Percentiles rank a stretch among this genome's conserved stretches.
Evolutionary conservation across 2,329 filamentous ascomycete species (phyloP).

Genomic region (Penicillium sp.): DNA sequence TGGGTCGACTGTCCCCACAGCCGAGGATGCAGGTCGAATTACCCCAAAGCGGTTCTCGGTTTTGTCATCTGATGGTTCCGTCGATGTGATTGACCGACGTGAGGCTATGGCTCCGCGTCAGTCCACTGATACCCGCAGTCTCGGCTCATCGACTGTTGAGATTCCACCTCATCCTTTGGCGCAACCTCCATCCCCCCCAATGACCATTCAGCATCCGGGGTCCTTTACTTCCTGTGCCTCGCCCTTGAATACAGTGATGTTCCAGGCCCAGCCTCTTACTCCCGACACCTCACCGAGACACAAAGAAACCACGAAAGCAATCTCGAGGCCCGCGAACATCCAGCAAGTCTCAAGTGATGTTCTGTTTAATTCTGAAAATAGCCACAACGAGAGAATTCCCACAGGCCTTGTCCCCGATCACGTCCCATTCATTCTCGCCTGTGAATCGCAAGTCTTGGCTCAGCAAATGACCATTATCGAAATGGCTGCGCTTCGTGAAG

Average conservation of each 20-base stretch:
- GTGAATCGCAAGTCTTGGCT: slow-evolving; percentile 61
- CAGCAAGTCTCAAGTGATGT: slow-evolving; percentile 36
- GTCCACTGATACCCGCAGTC: slow-evolving; percentile 36
- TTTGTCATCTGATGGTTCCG: slow-evolving; percentile 52
- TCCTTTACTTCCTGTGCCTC: slow-evolving; percentile 36
- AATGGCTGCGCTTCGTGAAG: slow-evolving; percentile 65
- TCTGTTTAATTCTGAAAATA: slow-evolving; percentile 34
- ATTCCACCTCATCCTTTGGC: slow-evolving; percentile 48
- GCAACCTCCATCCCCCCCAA: slow-evolving; percentile 50
- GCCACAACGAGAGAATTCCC: slow-evolving; percentile 16
- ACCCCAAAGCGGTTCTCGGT: slow-evolving; percentile 57
- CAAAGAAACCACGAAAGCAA: slow-evolving; percentile 17
- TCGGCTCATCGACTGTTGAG: slow-evolving; percentile 40
- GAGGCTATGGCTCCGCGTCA: slow-evolving; percentile 36
- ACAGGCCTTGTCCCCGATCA: slow-evolving; percentile 42
- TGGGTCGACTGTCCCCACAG: slow-evolving; percentile 43
- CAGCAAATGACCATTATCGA: slow-evolving; percentile 67
- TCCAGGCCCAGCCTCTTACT: slow-evolving; percentile 41
- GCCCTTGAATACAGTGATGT: slow-evolving; percentile 33
- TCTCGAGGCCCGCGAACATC: slow-evolving; percentile 23
- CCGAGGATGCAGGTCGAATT: slow-evolving; percentile 35
- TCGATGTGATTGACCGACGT: slow-evolving; percentile 50
- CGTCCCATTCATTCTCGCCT: slow-evolving; percentile 64
- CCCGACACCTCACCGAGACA: slow-evolving; percentile 45
- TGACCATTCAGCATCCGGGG: slow-evolving; percentile 43